A percentile compares a stretch with the other conserved stretches of the same genome.
phyloP scores from a whole-genome alignment of 2,329 filamentous ascomycete genomes.

The Phaeosphaeriaceae sp. region DNA sequence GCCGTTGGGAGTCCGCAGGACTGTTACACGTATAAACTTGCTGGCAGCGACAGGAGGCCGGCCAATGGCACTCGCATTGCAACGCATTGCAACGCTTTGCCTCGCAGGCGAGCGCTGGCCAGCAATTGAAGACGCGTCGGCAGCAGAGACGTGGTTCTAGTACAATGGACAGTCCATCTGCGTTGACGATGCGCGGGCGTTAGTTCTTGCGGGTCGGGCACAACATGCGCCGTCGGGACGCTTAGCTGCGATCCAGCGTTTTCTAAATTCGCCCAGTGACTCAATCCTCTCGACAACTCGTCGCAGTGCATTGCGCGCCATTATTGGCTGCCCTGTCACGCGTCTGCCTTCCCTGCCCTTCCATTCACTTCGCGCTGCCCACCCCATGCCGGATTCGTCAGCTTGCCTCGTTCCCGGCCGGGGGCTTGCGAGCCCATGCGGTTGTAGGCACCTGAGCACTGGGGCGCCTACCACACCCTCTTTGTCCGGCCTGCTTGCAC shows the following conservation, averaged over 20 bases:
- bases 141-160: conserved; percentile 20
- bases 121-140: conserved; percentile 22
- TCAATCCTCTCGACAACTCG: conserved; percentile 33
- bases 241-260: conserved; percentile 7
- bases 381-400: conserved; percentile 35
- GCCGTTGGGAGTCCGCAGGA: conserved; percentile 7
- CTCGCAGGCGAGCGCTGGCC: conserved; percentile 11
- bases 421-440: conserved; percentile 21
- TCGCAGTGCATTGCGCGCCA: conserved; percentile 12
- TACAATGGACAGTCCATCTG: conserved; percentile 1
- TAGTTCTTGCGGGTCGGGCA: conserved; percentile 15
- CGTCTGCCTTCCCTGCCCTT: conserved; percentile 34
- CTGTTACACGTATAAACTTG: conserved; percentile 25
- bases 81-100: conserved; percentile 13
- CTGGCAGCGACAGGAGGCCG: conserved; percentile 3
- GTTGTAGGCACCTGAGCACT: conserved; percentile 19
- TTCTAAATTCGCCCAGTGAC: conserved; percentile 27
- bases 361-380: conserved; percentile 39
- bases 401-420: conserved; percentile 33
- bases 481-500: conserved; percentile 30
- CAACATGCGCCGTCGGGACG: conserved; percentile 8
- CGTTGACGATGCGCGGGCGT: not conserved
- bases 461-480: conserved; percentile 33
- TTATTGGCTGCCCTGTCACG: conserved; percentile 34
- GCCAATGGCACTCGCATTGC: conserved; percentile 32